Evolutionary conservation across 2,329 filamentous ascomycete species (phyloP).

Genomic region (Mycosphaerella arachidis): DNA sequence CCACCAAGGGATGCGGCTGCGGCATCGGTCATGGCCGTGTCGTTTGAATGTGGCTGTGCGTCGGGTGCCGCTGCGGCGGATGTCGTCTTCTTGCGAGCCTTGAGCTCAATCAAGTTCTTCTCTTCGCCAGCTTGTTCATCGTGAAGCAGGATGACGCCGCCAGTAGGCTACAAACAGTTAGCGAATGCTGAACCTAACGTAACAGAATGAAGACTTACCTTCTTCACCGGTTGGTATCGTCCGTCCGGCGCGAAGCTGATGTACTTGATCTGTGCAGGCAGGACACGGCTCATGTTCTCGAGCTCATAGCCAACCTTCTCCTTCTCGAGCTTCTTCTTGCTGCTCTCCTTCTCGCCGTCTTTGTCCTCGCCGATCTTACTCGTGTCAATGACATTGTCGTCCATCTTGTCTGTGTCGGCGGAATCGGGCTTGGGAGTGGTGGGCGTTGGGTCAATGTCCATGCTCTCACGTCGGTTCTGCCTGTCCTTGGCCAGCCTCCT

Average conservation of each 20-base stretch:
- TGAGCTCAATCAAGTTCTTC: slow-evolving; percentile 82
- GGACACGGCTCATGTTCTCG: slow-evolving; percentile 92
- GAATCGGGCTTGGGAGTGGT: slow-evolving; percentile 65
- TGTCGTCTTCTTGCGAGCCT: slow-evolving; percentile 70
- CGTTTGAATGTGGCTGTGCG: slow-evolving; percentile 19
- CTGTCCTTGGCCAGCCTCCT: slow-evolving; percentile 91
- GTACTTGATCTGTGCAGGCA: slow-evolving; percentile 90
- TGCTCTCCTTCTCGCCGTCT: slow-evolving; percentile 53
- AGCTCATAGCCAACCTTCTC: slow-evolving; percentile 96
- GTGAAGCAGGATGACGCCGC: slow-evolving; percentile 84
- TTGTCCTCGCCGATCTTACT: slow-evolving; percentile 36
- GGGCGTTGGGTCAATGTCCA: slow-evolving; percentile 83
- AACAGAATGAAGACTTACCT: slow-evolving; percentile 53
- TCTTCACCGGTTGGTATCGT: slow-evolving; percentile 88
- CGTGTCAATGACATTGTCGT: slow-evolving; percentile 49
- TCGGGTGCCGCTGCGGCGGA: slow-evolving; percentile 40
- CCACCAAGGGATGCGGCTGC: slow-evolving; percentile 22
- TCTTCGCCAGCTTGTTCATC: slow-evolving; percentile 75
- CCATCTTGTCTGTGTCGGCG: slow-evolving; percentile 72
- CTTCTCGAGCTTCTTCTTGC: slow-evolving; percentile 88
- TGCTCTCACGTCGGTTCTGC: slow-evolving; percentile 82
- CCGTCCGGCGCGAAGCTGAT: slow-evolving; percentile 80
- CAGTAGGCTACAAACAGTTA: slow-evolving; percentile 67
- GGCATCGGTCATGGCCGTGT: slow-evolving; percentile 33
- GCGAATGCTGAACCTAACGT: slow-evolving; percentile 14